These are phyloP conservation scores for Calamus simplicifolius DNA, from an alignment of 176 grass and related monocot genomes.

Conservation along the genomic window DNA sequence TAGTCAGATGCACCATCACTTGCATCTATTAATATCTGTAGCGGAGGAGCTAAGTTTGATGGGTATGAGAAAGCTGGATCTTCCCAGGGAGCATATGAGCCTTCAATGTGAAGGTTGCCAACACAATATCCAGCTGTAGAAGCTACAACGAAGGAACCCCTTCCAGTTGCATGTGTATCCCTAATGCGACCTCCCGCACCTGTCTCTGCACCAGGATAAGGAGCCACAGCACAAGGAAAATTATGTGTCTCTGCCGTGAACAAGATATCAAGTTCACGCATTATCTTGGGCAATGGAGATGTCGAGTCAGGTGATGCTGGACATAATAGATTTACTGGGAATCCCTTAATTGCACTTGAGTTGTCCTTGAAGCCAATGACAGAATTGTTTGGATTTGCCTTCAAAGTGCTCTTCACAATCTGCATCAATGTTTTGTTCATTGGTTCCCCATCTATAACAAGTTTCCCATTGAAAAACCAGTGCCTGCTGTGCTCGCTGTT, in stretches of 20 bases:
- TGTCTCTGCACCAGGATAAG: constrained; percentile 78
- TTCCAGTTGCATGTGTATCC: constrained; percentile 89
- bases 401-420: constrained; percentile 75
- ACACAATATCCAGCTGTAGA: constrained; percentile 88
- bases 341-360: constrained; percentile 85
- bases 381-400: constrained; percentile 73
- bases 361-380: constrained; percentile 94
- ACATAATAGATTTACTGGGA: constrained; percentile 47
- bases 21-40: constrained; percentile 82
- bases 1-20: constrained; percentile 91
- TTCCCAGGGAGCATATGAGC: constrained; percentile 75
- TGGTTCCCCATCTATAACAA: constrained; percentile 61
- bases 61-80: constrained; percentile 75
- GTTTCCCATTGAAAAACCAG: constrained; percentile 86
- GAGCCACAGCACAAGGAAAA: constrained; percentile 89
- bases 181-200: constrained; percentile 84
- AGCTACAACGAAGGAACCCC: constrained; percentile 75
- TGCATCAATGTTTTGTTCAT: constrained; percentile 81
- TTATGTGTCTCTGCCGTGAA: constrained; percentile 96
- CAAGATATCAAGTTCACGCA: constrained; percentile 64
- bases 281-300: constrained; percentile 38
- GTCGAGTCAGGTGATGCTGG: constrained; percentile 42
- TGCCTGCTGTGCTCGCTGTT: constrained; percentile 89
- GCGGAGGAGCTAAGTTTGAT: constrained; percentile 60
- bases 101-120: constrained; percentile 75